These are phyloP conservation scores for Vanrija pseudolonga DNA, from an alignment of 1,284 basidiomycete genomes.

Conservation along the genomic window DNA sequence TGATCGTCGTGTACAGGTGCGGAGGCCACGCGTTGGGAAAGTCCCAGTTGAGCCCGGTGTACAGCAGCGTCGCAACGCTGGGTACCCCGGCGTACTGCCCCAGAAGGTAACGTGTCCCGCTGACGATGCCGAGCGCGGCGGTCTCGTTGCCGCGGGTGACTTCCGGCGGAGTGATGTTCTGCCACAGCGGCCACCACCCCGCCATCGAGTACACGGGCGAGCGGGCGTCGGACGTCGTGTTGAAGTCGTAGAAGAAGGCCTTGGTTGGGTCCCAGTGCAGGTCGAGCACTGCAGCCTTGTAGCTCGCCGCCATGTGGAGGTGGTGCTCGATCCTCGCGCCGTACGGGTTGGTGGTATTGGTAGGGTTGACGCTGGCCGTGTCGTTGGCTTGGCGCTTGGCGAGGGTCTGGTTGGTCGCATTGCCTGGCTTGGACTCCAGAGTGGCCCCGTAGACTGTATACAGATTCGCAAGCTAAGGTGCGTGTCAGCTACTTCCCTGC, in stretches of 20 bases:
- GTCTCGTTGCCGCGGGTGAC: constrained; percentile 55
- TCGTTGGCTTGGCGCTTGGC: constrained; percentile 3
- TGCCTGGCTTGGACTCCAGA: neutral
- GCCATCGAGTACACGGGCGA: constrained; percentile 65
- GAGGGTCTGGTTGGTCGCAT: neutral
- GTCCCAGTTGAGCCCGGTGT: constrained; percentile 75
- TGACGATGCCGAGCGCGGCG: constrained; percentile 66
- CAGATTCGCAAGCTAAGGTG: constrained; percentile 59
- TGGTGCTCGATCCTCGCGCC: constrained; percentile 54
- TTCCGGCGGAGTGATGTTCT: constrained; percentile 72
- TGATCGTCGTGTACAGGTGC: constrained; percentile 76
- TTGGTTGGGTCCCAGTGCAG: constrained; percentile 77
- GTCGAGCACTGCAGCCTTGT: constrained; percentile 72
- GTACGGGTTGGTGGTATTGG: constrained; percentile 14
- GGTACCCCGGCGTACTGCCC: constrained; percentile 80
- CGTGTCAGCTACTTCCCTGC: neutral
- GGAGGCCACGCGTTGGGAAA: constrained; percentile 59
- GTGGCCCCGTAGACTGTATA: constrained; percentile 51
- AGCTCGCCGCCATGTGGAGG: constrained; percentile 56
- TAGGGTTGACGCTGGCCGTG: constrained; percentile 13
- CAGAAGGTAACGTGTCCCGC: constrained; percentile 69
- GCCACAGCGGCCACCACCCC: constrained; percentile 83
- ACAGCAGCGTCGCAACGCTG: constrained; percentile 62
- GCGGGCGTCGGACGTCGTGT: constrained; percentile 62
- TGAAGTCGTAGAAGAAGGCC: constrained; percentile 72